These are phyloP conservation scores for Lunasporangiospora selenospora DNA, from an alignment of 192 early-diverging fungal species.

Conservation along the genomic window DNA sequence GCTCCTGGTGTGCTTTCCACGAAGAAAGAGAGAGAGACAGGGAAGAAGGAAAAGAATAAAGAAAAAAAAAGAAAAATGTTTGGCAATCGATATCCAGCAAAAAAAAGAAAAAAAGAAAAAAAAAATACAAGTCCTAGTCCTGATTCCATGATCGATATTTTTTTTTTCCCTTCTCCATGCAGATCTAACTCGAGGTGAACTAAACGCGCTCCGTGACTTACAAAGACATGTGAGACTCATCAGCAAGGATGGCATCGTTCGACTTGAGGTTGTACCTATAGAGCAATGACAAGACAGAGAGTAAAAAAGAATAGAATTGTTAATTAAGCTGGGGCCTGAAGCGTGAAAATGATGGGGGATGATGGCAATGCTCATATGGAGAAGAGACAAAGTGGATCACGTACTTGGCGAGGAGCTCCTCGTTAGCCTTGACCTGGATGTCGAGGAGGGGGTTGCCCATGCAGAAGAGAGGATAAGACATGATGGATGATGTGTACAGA, in stretches of 20 bases:
- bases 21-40: too few species aligned
- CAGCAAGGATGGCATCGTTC: conserved; percentile 96
- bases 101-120: not conserved
- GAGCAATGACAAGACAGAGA: not conserved
- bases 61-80: not conserved
- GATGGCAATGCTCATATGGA: too few species aligned
- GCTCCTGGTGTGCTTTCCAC: too few species aligned
- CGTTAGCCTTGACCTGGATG: conserved; percentile 85
- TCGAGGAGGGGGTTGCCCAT: conserved; percentile 99
- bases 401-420: conserved; percentile 83
- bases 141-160: not conserved
- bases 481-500: not conserved
- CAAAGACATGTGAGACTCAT: conserved; percentile 85
- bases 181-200: too few species aligned
- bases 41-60: too few species aligned
- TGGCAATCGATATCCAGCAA: not conserved
- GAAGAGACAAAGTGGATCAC: not conserved
- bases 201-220: conserved; percentile 46
- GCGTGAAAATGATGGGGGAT: too few species aligned
- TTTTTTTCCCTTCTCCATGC: not conserved
- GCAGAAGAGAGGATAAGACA: conserved; percentile 72
- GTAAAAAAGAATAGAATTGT: not conserved
- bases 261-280: conserved; percentile 79
- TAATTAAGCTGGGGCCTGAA: not conserved
- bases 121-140: not conserved